These are phyloP conservation scores for Coemansia sp. DNA, from an alignment of 192 early-diverging fungal genomes.

Conservation along the genomic window DNA sequence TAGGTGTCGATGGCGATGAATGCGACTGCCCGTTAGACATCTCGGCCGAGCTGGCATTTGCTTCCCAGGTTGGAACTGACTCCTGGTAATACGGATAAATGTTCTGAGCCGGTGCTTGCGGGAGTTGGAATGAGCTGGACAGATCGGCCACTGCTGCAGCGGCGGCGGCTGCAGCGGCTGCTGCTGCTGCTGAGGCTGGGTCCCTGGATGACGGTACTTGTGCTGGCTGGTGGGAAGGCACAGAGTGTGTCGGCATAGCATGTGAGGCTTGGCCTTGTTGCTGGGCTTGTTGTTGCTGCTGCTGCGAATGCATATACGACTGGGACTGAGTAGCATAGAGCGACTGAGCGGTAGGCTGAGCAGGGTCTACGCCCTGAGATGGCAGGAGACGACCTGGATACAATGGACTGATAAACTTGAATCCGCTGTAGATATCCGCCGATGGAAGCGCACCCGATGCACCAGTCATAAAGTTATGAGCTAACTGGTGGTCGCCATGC, in stretches of 20 bases:
- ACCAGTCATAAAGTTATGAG: conserved; percentile 33
- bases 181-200: conserved; percentile 13
- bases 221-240: conserved; percentile 36
- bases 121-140: conserved; percentile 48
- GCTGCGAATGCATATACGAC: conserved; percentile 17
- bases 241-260: conserved; percentile 18
- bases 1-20: conserved; percentile 40
- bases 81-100: conserved; percentile 52
- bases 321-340: conserved; percentile 23
- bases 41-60: conserved; percentile 11
- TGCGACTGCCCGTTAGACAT: conserved; percentile 33
- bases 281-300: conserved; percentile 26
- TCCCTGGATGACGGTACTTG: conserved; percentile 12
- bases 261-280: conserved; percentile 9
- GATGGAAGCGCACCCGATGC: conserved; percentile 28
- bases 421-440: conserved; percentile 37
- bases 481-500: conserved; percentile 22
- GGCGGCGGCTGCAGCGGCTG: conserved; percentile 24
- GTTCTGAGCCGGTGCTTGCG: conserved; percentile 16
- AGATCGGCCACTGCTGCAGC: conserved; percentile 41
- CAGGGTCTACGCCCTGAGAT: conserved; percentile 17
- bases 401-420: conserved; percentile 56
- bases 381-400: conserved; percentile 44
- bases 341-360: conserved; percentile 10
- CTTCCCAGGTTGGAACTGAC: conserved; percentile 22